These are phyloP conservation scores for Russula abietina DNA, from an alignment of 768 basidiomycete species.

Conservation along the genomic window DNA sequence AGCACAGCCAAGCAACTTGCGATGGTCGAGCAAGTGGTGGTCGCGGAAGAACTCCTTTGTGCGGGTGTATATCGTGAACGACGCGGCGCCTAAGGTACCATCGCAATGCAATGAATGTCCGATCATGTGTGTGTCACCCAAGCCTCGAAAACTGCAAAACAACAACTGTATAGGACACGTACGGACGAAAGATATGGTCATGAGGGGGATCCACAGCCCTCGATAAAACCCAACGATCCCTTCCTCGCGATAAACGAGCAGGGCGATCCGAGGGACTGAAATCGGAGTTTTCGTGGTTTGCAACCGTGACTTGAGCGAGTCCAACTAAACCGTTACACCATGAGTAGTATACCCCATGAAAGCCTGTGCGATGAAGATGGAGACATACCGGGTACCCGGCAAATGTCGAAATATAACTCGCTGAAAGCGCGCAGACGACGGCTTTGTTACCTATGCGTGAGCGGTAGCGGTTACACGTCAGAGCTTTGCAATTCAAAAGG, in stretches of 20 bases:
- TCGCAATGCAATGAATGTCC: conserved; percentile 16
- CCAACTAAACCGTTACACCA: conserved; percentile 49
- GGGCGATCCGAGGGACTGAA: conserved; percentile 65
- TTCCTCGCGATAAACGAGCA: conserved; percentile 74
- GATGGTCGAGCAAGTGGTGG: conserved; percentile 50
- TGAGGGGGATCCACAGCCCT: conserved; percentile 85
- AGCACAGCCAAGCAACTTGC: conserved; percentile 63
- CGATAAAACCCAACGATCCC: conserved; percentile 88
- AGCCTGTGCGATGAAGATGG: not conserved
- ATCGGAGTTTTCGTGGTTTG: conserved; percentile 77
- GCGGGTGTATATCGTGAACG: conserved; percentile 84
- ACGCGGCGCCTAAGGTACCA: conserved; percentile 74
- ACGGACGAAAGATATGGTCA: conserved; percentile 96
- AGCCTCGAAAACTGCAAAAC: conserved; percentile 5
- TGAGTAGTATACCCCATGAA: not conserved
- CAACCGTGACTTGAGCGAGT: conserved; percentile 89
- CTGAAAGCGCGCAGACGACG: conserved; percentile 83
- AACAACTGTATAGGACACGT: conserved; percentile 38
- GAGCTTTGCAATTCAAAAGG: not conserved
- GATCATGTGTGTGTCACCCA: conserved; percentile 14
- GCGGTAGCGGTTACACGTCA: conserved; percentile 16
- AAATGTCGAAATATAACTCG: conserved; percentile 88
- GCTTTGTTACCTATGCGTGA: conserved; percentile 64
- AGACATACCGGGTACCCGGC: conserved; percentile 74
- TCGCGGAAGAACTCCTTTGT: conserved; percentile 71